phyloP scores from a whole-genome alignment of 768 basidiomycete genomes.

The Kwoniella dejecticola region DNA sequence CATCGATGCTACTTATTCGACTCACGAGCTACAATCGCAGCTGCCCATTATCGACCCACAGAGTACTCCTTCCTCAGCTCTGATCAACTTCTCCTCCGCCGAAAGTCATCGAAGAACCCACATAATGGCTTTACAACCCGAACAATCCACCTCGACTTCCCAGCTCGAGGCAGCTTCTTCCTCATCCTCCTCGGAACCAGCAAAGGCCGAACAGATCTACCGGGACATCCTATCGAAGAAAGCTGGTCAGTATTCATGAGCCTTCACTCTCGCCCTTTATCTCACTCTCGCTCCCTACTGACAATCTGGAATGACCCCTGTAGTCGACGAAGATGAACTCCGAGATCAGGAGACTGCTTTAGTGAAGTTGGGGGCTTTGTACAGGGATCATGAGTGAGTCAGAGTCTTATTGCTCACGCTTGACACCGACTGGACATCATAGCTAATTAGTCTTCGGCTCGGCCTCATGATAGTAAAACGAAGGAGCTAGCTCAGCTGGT shows the following conservation, averaged over 20 bases:
- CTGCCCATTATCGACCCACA: too few species aligned
- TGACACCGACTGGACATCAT: neutral
- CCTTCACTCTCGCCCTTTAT: too few species aligned
- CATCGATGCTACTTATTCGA: too few species aligned
- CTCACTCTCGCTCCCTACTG: too few species aligned
- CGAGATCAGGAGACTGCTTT: conserved; percentile 83
- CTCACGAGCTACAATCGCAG: too few species aligned
- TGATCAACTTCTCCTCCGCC: too few species aligned
- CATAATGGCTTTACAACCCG: conserved; percentile 27
- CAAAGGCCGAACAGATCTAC: conserved; percentile 73
- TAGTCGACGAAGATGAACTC: conserved; percentile 63
- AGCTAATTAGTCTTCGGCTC: conserved; percentile 10
- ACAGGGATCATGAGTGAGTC: conserved; percentile 77
- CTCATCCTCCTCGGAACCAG: conserved; percentile 60
- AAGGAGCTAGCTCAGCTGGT: conserved; percentile 83
- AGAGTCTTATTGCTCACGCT: neutral
- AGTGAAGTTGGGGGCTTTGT: conserved; percentile 79
- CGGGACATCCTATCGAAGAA: conserved; percentile 65
- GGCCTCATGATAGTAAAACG: conserved; percentile 66
- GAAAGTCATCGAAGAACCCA: neutral
- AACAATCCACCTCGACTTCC: conserved; percentile 20
- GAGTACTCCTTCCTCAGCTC: too few species aligned
- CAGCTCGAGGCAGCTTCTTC: conserved; percentile 64
- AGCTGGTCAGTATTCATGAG: conserved; percentile 42
- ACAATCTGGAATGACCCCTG: neutral